phyloP scores from a whole-genome alignment of 441 rosid species.

The Euphorbia corollata region DNA sequence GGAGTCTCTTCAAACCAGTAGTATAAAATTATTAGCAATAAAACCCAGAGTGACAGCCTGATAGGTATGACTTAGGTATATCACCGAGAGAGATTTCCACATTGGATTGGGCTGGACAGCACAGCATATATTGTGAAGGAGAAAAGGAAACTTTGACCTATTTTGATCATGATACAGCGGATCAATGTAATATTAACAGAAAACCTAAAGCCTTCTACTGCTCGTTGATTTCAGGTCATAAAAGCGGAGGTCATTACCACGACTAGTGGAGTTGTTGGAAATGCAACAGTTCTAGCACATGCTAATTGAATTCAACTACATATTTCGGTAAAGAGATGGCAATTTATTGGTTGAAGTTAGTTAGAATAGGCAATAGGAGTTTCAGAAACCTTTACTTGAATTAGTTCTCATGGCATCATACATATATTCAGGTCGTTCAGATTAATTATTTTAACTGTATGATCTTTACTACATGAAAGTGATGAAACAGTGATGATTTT shows the following conservation, averaged over 20 bases:
- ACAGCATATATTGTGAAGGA: too few species aligned
- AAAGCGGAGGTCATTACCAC: background rate
- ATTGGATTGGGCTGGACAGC: background rate
- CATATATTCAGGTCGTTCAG: background rate
- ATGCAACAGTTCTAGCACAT: background rate
- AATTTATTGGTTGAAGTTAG: background rate
- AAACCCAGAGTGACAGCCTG: too few species aligned
- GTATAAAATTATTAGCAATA: too few species aligned
- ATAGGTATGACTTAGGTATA: too few species aligned
- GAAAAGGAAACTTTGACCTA: too few species aligned
- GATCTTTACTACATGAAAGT: background rate
- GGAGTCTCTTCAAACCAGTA: too few species aligned
- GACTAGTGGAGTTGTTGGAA: background rate
- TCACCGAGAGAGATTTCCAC: background rate
- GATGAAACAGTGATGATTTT: constrained; percentile 11
- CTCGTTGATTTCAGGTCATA: background rate
- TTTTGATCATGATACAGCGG: background rate
- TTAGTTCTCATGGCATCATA: background rate
- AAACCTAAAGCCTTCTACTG: background rate
- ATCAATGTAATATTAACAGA: background rate
- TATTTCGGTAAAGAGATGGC: background rate
- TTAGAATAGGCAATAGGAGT: background rate
- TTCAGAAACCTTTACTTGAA: background rate
- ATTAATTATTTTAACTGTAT: background rate
- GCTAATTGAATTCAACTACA: background rate